Conservation (phyloP, 495 filamentous ascomycete species). For the Hypomontagnella submonticulosa region DNA sequence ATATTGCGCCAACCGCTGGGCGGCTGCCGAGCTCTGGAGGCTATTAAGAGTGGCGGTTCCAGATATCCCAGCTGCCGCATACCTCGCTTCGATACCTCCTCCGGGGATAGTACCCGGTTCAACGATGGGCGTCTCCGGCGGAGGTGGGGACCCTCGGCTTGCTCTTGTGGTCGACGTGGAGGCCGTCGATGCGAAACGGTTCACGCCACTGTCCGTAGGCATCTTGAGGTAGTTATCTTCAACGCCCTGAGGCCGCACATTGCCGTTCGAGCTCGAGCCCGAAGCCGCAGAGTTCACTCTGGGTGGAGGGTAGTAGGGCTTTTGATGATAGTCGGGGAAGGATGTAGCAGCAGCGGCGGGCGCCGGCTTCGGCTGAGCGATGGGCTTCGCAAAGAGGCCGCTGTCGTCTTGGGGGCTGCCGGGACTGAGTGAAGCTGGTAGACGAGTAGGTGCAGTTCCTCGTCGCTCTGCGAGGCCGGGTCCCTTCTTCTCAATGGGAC, state of each 20-base stretch:
- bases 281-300: constrained; percentile 63
- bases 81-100: constrained; percentile 87
- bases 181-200: constrained; percentile 85
- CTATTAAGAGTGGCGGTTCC: constrained; percentile 82
- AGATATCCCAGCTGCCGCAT: constrained; percentile 88
- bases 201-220: constrained; percentile 64
- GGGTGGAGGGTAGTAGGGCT: constrained; percentile 61
- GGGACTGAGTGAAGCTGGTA: constrained; percentile 71
- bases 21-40: constrained; percentile 84
- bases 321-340: constrained; percentile 61
- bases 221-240: constrained; percentile 44
- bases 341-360: constrained; percentile 49
- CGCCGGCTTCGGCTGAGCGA: constrained; percentile 48
- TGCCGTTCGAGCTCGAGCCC: constrained; percentile 46
- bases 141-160: constrained; percentile 91
- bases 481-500: constrained; percentile 61
- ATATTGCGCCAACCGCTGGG: constrained; percentile 81
- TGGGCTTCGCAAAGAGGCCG: constrained; percentile 71
- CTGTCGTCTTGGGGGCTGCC: constrained; percentile 78
- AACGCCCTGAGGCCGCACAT: constrained; percentile 43
- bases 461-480: constrained; percentile 74
- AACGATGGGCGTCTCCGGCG: constrained; percentile 92
- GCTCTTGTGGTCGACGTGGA: constrained; percentile 94
- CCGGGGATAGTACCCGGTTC: constrained; percentile 74
- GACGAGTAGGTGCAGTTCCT: constrained; percentile 77